A percentile compares a stretch with the other conserved stretches of the same genome.
Evolutionary conservation across 2,329 filamentous ascomycete species (phyloP).

Genomic region (Volutella citrinella): DNA sequence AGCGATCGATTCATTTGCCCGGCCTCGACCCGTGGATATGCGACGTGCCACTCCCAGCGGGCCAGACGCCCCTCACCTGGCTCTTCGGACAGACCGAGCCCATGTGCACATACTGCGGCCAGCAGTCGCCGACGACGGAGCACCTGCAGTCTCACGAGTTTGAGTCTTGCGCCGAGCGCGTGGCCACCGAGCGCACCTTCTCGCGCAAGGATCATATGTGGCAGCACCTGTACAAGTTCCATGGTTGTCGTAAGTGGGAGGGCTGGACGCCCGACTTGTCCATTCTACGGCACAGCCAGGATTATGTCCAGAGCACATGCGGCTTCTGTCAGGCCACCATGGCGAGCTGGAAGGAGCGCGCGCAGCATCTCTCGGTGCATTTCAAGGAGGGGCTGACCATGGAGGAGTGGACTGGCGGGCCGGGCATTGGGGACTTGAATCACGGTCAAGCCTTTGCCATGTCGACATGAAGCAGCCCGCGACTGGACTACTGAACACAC

Average conservation of each 20-base stretch:
- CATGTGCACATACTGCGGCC: slow-evolving; percentile 39
- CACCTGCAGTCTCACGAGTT: slow-evolving; percentile 41
- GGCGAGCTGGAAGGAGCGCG: slow-evolving; percentile 26
- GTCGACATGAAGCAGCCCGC: too few relatives aligned
- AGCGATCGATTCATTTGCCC: slow-evolving; percentile 47
- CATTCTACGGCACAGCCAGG: slow-evolving; percentile 29
- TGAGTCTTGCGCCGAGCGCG: slow-evolving; percentile 47
- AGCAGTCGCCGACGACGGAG: slow-evolving; percentile 28
- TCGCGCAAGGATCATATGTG: slow-evolving; percentile 41
- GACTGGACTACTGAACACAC: too few relatives aligned
- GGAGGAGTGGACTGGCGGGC: slow-evolving; percentile 23
- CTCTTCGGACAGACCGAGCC: slow-evolving; percentile 43
- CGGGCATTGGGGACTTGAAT: too few relatives aligned
- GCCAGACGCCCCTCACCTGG: slow-evolving; percentile 44
- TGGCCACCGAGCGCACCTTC: slow-evolving; percentile 40
- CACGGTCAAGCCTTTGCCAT: too few relatives aligned
- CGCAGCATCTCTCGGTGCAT: slow-evolving; percentile 27
- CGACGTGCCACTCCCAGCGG: slow-evolving; percentile 32
- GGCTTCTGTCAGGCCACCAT: slow-evolving; percentile 26
- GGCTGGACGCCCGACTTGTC: slow-evolving; percentile 45
- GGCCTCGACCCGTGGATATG: slow-evolving; percentile 47
- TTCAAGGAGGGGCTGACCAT: slow-evolving; percentile 28
- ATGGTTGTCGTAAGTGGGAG: slow-evolving; percentile 42
- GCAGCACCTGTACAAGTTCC: slow-evolving; percentile 41
- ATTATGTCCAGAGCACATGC: slow-evolving; percentile 24